Conservation (phyloP, 2,329 filamentous ascomycete species). For the Chaetomium strumarium region DNA sequence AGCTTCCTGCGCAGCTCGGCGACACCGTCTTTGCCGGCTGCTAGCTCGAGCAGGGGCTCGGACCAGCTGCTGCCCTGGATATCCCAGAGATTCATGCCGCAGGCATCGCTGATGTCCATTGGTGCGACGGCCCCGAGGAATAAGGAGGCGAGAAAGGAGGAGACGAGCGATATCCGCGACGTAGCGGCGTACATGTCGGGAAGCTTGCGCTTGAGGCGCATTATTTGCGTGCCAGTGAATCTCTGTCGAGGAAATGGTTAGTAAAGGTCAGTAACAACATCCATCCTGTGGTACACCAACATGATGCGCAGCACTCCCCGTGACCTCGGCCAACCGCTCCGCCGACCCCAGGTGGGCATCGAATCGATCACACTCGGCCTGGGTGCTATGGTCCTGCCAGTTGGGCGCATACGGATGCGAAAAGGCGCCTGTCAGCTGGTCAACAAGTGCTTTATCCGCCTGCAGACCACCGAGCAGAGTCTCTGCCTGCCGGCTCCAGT, state of each 20-base stretch:
- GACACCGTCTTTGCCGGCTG: constrained; percentile 58
- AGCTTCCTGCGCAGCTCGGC: constrained; percentile 66
- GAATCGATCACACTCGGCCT: constrained; percentile 84
- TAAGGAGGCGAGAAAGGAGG: constrained; percentile 87
- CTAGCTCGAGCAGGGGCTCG: constrained; percentile 66
- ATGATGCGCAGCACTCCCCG: constrained; percentile 92
- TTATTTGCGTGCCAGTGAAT: constrained; percentile 95
- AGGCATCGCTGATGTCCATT: constrained; percentile 89
- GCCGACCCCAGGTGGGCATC: constrained; percentile 63
- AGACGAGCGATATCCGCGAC: constrained; percentile 83
- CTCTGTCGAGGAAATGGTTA: constrained; percentile 46
- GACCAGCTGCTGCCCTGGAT: constrained; percentile 70
- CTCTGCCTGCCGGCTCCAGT: constrained; percentile 73
- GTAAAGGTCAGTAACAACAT: background rate
- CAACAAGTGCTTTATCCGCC: constrained; percentile 54
- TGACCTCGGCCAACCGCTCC: constrained; percentile 66
- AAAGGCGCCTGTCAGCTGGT: constrained; percentile 68
- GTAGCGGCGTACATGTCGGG: constrained; percentile 78
- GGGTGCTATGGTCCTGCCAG: constrained; percentile 96
- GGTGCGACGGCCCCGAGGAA: constrained; percentile 82
- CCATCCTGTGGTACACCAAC: constrained; percentile 44
- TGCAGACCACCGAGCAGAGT: constrained; percentile 56
- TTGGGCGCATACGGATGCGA: constrained; percentile 87
- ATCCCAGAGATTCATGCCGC: constrained; percentile 96
- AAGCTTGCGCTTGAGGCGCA: constrained; percentile 75